Conservation (phyloP, 176 grass and related monocot species). For the Ampelocalamus luodianensis region DNA sequence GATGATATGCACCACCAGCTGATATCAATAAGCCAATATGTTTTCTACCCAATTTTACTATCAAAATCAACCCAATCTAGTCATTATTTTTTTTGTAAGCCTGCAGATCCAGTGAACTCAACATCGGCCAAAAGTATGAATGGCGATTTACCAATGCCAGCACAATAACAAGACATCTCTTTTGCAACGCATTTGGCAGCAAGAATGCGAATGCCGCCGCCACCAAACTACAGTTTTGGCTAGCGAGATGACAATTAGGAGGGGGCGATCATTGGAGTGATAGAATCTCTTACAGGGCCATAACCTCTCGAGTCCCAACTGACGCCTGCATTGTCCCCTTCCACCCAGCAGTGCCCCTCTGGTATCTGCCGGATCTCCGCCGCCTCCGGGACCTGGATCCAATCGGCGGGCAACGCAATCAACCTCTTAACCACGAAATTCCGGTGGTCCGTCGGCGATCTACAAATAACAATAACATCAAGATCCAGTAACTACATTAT, state of each 20-base stretch:
- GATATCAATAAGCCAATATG: neutral
- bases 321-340: constrained; percentile 67
- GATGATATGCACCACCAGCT: neutral
- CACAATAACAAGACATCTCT: neutral
- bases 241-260: neutral
- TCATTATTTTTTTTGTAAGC: too few species aligned
- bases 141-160: neutral
- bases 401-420: constrained; percentile 76
- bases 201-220: neutral
- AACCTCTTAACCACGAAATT: constrained; percentile 54
- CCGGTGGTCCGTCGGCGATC: constrained; percentile 50
- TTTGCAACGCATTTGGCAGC: neutral
- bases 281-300: constrained; percentile 62
- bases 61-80: neutral
- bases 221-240: neutral
- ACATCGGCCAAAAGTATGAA: neutral
- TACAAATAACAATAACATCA: constrained; percentile 4
- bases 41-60: neutral
- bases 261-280: neutral
- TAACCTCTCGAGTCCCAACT: constrained; percentile 70
- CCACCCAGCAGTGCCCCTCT: constrained; percentile 79
- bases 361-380: constrained; percentile 64
- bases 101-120: neutral
- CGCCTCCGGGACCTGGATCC: constrained; percentile 70
- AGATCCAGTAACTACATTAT: neutral